Conservation (phyloP, 2,329 filamentous ascomycete genomes). For the Xylariales sp. region DNA sequence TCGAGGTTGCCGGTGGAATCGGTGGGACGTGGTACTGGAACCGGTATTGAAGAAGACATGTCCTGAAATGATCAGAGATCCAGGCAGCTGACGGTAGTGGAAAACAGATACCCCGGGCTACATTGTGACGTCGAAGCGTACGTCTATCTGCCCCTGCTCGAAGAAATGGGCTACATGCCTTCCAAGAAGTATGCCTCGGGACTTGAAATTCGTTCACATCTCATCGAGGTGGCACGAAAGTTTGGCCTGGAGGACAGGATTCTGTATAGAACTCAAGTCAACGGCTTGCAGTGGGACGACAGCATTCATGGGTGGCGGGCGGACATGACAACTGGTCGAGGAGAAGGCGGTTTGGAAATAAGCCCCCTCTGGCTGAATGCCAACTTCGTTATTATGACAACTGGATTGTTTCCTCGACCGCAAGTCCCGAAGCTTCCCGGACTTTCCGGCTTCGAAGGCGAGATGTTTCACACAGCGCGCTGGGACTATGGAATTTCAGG, state of each 20-base stretch:
- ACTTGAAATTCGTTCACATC: conserved; percentile 39
- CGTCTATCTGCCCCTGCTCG: conserved; percentile 55
- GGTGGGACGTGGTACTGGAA: conserved; percentile 52
- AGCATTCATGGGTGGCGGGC: conserved; percentile 9
- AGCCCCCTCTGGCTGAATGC: conserved; percentile 1
- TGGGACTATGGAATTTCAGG: conserved; percentile 3
- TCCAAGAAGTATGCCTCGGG: conserved; percentile 35
- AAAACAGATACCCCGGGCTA: conserved; percentile 43
- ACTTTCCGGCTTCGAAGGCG: conserved; percentile 2
- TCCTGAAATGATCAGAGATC: no score
- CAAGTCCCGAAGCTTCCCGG: conserved; percentile 4
- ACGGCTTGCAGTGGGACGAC: conserved; percentile 43
- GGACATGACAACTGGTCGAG: conserved; percentile 3
- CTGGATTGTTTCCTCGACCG: conserved; percentile 3
- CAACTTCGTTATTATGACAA: neutral
- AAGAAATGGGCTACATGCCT: conserved; percentile 57
- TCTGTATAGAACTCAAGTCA: conserved; percentile 42
- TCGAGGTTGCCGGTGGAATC: conserved; percentile 39
- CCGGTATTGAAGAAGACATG: no score
- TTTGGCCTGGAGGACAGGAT: conserved; percentile 38
- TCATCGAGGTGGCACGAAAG: conserved; percentile 36
- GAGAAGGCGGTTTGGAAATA: neutral
- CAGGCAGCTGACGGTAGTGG: no score
- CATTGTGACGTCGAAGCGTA: conserved; percentile 57
- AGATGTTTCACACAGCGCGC: conserved; percentile 6